A percentile compares a stretch with the other conserved stretches of the same genome.
phyloP scores from a whole-genome alignment of 805 yeast species.

The Candida golubevii region DNA sequence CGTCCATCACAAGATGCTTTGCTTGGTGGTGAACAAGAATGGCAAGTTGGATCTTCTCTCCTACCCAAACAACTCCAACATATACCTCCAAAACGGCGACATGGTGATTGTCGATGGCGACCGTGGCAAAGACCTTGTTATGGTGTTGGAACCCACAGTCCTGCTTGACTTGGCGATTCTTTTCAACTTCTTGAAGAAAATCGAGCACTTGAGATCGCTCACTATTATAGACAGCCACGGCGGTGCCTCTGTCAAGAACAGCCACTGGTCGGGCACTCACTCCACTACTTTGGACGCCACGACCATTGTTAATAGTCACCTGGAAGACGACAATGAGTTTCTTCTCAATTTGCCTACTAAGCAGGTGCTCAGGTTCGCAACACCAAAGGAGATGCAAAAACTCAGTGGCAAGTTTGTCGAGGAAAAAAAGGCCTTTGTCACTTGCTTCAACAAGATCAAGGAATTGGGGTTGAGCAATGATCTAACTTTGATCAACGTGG shows the following conservation, averaged over 20 bases:
- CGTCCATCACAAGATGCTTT: slow-evolving; percentile 37
- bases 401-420: slow-evolving; percentile 62
- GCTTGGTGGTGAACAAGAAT: slow-evolving; percentile 54
- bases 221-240: slow-evolving; percentile 29
- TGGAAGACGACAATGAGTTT: slow-evolving; percentile 54
- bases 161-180: slow-evolving; percentile 63
- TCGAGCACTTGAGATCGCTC: slow-evolving; percentile 58
- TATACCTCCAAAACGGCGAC: slow-evolving; percentile 55
- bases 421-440: slow-evolving; percentile 66
- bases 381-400: slow-evolving; percentile 62
- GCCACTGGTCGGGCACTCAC: slow-evolving; percentile 33
- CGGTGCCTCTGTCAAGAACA: slow-evolving; percentile 18
- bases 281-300: slow-evolving; percentile 36
- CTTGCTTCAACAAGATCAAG: slow-evolving; percentile 48
- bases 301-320: slow-evolving; percentile 33
- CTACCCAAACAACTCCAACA: slow-evolving; percentile 60
- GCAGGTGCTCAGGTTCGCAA: slow-evolving; percentile 72
- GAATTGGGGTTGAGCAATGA: slow-evolving; percentile 45
- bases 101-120: slow-evolving; percentile 80
- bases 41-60: slow-evolving; percentile 70
- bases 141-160: slow-evolving; percentile 63
- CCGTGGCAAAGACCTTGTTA: slow-evolving; percentile 74
- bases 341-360: slow-evolving; percentile 69
- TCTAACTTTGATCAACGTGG: slow-evolving; percentile 42
- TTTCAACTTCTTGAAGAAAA: slow-evolving; percentile 69